phyloP scores from a whole-genome alignment of 169 alveolate species.

The Miamiensis avidus region DNA sequence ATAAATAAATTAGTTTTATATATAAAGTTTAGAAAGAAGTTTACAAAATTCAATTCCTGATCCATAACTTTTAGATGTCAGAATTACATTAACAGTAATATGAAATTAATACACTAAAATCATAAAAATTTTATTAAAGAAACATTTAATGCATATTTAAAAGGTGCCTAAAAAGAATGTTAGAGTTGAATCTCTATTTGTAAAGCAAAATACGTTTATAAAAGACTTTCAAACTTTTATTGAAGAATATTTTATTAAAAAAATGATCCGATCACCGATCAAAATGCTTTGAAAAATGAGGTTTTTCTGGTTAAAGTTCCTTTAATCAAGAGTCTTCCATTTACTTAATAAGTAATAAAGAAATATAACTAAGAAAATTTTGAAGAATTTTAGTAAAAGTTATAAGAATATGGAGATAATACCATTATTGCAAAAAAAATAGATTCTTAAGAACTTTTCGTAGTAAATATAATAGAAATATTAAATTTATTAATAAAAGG shows the following conservation, averaged over 20 bases:
- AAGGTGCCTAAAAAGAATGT: slow-evolving; percentile 14
- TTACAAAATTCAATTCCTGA: background rate
- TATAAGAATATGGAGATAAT: too few species aligned
- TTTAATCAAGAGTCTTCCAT: background rate
- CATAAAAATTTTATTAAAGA: too few species aligned
- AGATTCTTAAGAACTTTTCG: too few species aligned
- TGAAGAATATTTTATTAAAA: background rate
- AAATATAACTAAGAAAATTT: background rate
- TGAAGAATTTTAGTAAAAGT: too few species aligned
- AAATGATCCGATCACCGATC: slow-evolving; percentile 2
- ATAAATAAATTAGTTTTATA: background rate
- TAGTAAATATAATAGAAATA: too few species aligned
- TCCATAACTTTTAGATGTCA: background rate
- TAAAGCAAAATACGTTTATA: background rate
- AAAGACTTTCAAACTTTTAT: background rate
- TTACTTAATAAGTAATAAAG: background rate
- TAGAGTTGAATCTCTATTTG: background rate
- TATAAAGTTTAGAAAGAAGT: background rate
- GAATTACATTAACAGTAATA: background rate
- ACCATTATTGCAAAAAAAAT: too few species aligned
- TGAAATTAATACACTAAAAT: too few species aligned
- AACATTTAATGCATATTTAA: too few species aligned
- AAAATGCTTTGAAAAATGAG: background rate
- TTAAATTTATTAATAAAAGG: too few species aligned
- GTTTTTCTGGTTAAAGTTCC: background rate